Conservation (phyloP, 441 rosid species). For the Biscutella laevigata region DNA sequence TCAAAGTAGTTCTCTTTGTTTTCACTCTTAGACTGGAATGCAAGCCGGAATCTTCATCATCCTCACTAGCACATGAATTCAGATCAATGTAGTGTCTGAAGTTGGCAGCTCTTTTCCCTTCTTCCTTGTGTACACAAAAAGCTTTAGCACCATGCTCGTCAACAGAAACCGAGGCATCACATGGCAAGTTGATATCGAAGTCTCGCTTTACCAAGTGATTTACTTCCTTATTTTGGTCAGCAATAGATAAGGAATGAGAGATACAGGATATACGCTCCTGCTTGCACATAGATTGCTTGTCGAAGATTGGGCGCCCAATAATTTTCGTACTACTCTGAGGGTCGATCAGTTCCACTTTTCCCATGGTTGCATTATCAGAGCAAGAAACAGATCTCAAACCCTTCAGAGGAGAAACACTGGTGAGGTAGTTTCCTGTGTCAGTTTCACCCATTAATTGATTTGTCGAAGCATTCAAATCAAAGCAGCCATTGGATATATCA, state of each 20-base stretch:
- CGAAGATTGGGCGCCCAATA: constrained; percentile 48
- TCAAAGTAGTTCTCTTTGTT: constrained; percentile 32
- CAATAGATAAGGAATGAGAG: constrained; percentile 29
- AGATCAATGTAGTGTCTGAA: constrained; percentile 58
- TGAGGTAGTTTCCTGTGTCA: constrained; percentile 25
- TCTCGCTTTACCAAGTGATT: constrained; percentile 10
- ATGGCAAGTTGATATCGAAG: constrained; percentile 57
- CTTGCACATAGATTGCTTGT: constrained; percentile 31
- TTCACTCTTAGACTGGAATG: constrained; percentile 28
- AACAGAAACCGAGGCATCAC: constrained; percentile 44
- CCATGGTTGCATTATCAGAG: constrained; percentile 11
- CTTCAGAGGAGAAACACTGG: constrained; percentile 25
- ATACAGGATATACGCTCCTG: constrained; percentile 37
- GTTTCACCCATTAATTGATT: constrained; percentile 26
- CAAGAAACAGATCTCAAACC: constrained; percentile 31
- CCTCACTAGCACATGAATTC: constrained; percentile 60
- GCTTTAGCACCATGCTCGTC: constrained; percentile 29
- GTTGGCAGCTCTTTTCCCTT: constrained; percentile 28
- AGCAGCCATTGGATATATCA: constrained; percentile 27
- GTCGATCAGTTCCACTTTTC: constrained; percentile 15
- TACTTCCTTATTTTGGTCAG: constrained; percentile 24
- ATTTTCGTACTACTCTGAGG: constrained; percentile 32
- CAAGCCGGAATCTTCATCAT: constrained; percentile 39
- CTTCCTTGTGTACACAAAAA: constrained; percentile 24
- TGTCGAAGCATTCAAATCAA: constrained; percentile 42